Conservation (phyloP, 768 basidiomycete species). For the Austroboletus eburneus region DNA sequence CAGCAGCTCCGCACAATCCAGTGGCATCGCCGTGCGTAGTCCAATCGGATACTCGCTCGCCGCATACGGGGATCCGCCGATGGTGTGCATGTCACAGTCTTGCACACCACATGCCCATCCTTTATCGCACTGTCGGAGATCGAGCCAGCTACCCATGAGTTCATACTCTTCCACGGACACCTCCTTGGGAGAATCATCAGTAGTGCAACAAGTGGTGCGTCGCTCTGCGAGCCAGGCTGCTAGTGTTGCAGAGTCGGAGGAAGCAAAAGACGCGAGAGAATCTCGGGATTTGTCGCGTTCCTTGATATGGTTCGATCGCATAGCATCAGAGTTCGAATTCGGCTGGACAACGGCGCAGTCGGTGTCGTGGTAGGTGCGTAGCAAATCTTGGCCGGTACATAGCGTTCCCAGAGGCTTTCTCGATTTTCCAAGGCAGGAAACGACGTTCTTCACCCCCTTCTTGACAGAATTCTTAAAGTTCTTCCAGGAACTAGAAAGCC, state of each 20-base stretch:
- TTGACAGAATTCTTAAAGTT: constrained; percentile 31
- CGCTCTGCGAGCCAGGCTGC: constrained; percentile 39
- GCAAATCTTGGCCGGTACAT: constrained; percentile 8
- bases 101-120: constrained; percentile 29
- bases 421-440: constrained; percentile 15
- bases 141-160: constrained; percentile 44
- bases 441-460: constrained; percentile 21
- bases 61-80: constrained; percentile 31
- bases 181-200: constrained; percentile 23
- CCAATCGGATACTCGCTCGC: constrained; percentile 13
- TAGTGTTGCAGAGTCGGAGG: constrained; percentile 33
- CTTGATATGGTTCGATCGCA: constrained; percentile 1
- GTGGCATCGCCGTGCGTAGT: constrained; percentile 26
- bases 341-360: not conserved
- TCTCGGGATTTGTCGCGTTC: constrained; percentile 16
- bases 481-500: constrained; percentile 25
- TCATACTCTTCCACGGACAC: constrained; percentile 50
- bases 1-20: constrained; percentile 17
- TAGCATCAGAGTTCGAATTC: not conserved
- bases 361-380: constrained; percentile 7
- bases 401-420: constrained; percentile 11
- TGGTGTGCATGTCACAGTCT: constrained; percentile 31
- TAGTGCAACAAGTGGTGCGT: constrained; percentile 28
- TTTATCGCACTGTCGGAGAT: constrained; percentile 16
- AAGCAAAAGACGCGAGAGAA: constrained; percentile 28